Conservation (phyloP, 2,329 filamentous ascomycete species). For the Aspergillus sp. region DNA sequence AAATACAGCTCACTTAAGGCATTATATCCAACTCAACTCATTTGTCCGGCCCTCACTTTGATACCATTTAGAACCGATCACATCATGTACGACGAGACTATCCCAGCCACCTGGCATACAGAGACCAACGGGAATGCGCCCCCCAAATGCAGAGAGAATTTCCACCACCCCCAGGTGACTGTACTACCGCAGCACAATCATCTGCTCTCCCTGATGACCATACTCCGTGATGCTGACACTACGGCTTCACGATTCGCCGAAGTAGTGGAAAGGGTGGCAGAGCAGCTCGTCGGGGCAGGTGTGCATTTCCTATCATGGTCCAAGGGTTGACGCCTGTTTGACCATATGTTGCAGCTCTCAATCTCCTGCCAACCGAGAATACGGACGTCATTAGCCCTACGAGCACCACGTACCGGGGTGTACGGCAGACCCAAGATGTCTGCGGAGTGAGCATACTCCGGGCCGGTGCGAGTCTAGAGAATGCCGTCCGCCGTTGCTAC, state of each 20-base stretch:
- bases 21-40: too few relatives aligned
- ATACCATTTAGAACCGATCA: too few relatives aligned
- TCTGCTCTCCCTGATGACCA: slow-evolving; percentile 18
- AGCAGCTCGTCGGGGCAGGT: slow-evolving; percentile 14
- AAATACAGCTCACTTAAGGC: too few relatives aligned
- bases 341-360: slow-evolving; percentile 13
- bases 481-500: slow-evolving; percentile 27
- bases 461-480: slow-evolving; percentile 34
- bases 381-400: slow-evolving; percentile 15
- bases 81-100: too few relatives aligned
- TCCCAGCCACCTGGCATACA: too few relatives aligned
- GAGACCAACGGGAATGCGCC: too few relatives aligned
- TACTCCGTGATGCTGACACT: slow-evolving; percentile 16
- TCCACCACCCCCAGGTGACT: background rate
- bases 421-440: slow-evolving; percentile 17
- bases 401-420: slow-evolving; percentile 13
- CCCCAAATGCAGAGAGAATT: background rate
- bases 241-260: slow-evolving; percentile 8
- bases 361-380: slow-evolving; percentile 15
- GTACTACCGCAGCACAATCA: slow-evolving; percentile 14
- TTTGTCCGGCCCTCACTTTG: too few relatives aligned
- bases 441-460: slow-evolving; percentile 36
- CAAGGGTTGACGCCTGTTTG: background rate
- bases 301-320: background rate
- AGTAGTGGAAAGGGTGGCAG: slow-evolving; percentile 13